Evolutionary conservation across 768 basidiomycete genomes (phyloP).

Genomic region (Termitomyces sp.): DNA sequence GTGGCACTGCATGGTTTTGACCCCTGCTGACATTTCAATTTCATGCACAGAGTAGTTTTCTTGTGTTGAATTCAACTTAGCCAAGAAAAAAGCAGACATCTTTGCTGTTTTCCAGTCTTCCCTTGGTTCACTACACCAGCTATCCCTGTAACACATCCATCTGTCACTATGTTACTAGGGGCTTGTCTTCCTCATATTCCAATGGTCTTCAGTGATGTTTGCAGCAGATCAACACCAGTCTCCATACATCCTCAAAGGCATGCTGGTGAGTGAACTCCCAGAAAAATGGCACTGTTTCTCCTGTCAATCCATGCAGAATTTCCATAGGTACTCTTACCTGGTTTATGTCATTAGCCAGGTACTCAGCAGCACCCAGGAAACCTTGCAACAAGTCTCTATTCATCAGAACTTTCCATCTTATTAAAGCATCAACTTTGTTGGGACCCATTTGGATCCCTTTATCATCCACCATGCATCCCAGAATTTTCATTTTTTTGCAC

Average conservation of each 20-base stretch:
- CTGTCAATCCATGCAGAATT: not conserved
- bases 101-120: not conserved
- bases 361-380: not conserved
- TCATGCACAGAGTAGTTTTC: too few relatives aligned
- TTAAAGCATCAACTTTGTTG: not conserved
- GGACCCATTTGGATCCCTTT: not conserved
- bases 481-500: not conserved
- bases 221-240: not conserved
- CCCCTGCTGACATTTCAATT: constrained; percentile 7
- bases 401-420: not conserved
- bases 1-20: constrained; percentile 3
- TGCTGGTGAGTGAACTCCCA: not conserved
- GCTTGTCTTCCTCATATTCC: not conserved
- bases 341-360: not conserved
- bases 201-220: not conserved
- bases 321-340: constrained; percentile 1
- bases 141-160: not conserved
- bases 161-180: not conserved
- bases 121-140: not conserved
- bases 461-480: not conserved
- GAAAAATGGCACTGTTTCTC: not conserved
- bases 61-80: not conserved
- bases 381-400: not conserved
- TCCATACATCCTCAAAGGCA: not conserved
- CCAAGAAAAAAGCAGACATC: not conserved